Percentiles rank a stretch among this genome's conserved stretches.
Evolutionary conservation across 371 early-diverging fungal species (phyloP).

Genomic region (Mucor saturninus): DNA sequence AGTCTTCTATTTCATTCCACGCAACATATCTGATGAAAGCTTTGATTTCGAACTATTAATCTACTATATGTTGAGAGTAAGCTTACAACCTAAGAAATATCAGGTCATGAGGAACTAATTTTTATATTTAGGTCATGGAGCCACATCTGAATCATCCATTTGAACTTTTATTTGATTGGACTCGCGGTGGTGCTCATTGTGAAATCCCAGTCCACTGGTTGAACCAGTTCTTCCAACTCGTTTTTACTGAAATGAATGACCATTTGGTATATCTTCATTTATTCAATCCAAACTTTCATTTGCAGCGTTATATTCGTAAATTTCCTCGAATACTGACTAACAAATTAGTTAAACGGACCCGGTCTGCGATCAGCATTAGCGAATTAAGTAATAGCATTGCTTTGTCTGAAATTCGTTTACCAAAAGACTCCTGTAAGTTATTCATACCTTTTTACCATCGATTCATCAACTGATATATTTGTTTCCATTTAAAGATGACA

Average conservation of each 20-base stretch:
- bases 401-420: slow-evolving; percentile 71
- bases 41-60: slow-evolving; percentile 81
- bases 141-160: slow-evolving; percentile 61
- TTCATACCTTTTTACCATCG: background rate
- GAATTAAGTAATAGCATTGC: slow-evolving; percentile 70
- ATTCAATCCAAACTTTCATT: slow-evolving; percentile 67
- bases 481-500: slow-evolving; percentile 46
- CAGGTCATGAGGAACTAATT: slow-evolving; percentile 12
- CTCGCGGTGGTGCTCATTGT: slow-evolving; percentile 71
- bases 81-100: slow-evolving; percentile 48
- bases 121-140: slow-evolving; percentile 49
- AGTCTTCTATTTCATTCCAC: slow-evolving; percentile 80
- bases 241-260: slow-evolving; percentile 62
- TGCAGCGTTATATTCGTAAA: slow-evolving; percentile 56
- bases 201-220: slow-evolving; percentile 79
- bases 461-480: background rate
- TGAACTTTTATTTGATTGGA: slow-evolving; percentile 81
- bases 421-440: slow-evolving; percentile 65
- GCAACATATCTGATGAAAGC: slow-evolving; percentile 67
- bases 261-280: slow-evolving; percentile 53
- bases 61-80: slow-evolving; percentile 68
- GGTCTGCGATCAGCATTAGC: slow-evolving; percentile 58
- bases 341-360: slow-evolving; percentile 59
- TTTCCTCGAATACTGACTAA: slow-evolving; percentile 50
- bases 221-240: slow-evolving; percentile 67